A percentile compares a stretch with the other conserved stretches of the same genome.
Evolutionary conservation across 2,329 filamentous ascomycete species (phyloP).

Genomic region (Macrophomina pseudophaseolina): DNA sequence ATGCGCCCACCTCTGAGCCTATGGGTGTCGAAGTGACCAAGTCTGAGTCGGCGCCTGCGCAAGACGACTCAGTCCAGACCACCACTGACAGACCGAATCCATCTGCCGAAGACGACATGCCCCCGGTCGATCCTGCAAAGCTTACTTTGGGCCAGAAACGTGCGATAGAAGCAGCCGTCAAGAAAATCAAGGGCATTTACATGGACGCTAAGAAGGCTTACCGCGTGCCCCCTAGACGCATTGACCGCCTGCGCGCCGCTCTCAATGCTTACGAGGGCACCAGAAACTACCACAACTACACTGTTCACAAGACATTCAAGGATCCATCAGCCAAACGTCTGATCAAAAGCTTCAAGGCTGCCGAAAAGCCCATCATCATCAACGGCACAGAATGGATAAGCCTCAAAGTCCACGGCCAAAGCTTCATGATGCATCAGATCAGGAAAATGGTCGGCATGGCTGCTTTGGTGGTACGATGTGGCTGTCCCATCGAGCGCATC

Average conservation of each 20-base stretch:
- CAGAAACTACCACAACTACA: slow-evolving; percentile 96
- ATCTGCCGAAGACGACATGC: slow-evolving; percentile 20
- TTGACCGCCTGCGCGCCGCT: slow-evolving; percentile 75
- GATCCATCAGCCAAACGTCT: slow-evolving; percentile 87
- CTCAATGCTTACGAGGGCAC: slow-evolving; percentile 82
- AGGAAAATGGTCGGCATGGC: slow-evolving; percentile 98
- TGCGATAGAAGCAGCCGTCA: slow-evolving; percentile 51
- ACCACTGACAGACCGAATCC: slow-evolving; percentile 17
- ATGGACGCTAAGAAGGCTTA: slow-evolving; percentile 82
- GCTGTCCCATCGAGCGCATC: slow-evolving; percentile 74
- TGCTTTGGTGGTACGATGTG: slow-evolving; percentile 81
- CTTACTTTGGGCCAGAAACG: slow-evolving; percentile 35
- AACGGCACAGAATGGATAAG: slow-evolving; percentile 94
- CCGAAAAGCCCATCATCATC: slow-evolving; percentile 72
- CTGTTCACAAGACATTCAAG: slow-evolving; percentile 79
- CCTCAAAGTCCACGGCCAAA: slow-evolving; percentile 94
- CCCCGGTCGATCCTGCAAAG: slow-evolving; percentile 8
- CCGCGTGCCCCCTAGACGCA: slow-evolving; percentile 74
- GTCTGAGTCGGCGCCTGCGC: slow-evolving; percentile 8
- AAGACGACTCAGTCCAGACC: slow-evolving; percentile 4
- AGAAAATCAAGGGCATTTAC: slow-evolving; percentile 76
- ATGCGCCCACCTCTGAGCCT: background rate
- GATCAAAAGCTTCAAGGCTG: slow-evolving; percentile 87
- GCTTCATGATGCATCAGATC: slow-evolving; percentile 99
- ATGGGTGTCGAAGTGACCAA: slow-evolving; percentile 31